Evolutionary conservation across 805 yeast genomes (phyloP), one percentile per base, ranked within the genome.

Genomic region (Kregervanrija pseudodelftensis): DNA sequence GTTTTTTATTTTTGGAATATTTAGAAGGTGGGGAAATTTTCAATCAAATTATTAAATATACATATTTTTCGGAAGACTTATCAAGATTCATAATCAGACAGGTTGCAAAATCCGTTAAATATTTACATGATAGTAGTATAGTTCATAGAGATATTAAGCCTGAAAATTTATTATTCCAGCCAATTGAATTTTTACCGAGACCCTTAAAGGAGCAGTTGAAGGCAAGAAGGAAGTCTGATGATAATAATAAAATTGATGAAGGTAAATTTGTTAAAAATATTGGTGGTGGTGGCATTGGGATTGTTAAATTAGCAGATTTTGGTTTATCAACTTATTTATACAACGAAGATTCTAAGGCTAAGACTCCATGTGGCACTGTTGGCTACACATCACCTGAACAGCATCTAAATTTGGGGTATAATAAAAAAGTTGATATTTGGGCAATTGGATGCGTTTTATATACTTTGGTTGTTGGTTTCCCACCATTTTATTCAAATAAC

Each of bases 71-170:
- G 40, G 95, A 85, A 58, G 79, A 80, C 44, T 67, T 85, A 49
- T 69, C 88, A 12, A 70, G 88, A 28, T 91, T 84, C 63, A 77
- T 85, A 8, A 81, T 85, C 48, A 57, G 74, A 34, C 95, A 85
- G 59, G 80, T 85, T 16, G 83, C 85, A 2, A 65, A 72, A 36
- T 82, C 91, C 1, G 74, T 85, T 16, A 74, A 82, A 39, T 80
- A 83, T 59, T 65, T 85, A 40, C 95, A 85, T 57, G 81, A 81
- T 44, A 82, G 77, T 49, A 82, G 83, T 4, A 74, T 78, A 14
- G 95, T 84, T 17, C 95, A 85, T 60, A 67, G 95, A 37, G 95
- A 85, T 60, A 84, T 85, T 56, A 85, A 85, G 62, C 95, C 95
- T 1, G 95, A 85, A 52, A 85, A 85, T 59, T 64, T 85, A 39